These are phyloP conservation scores for Clavispora santaluciae DNA, from an alignment of 805 yeast genomes.

Conservation along the genomic window DNA sequence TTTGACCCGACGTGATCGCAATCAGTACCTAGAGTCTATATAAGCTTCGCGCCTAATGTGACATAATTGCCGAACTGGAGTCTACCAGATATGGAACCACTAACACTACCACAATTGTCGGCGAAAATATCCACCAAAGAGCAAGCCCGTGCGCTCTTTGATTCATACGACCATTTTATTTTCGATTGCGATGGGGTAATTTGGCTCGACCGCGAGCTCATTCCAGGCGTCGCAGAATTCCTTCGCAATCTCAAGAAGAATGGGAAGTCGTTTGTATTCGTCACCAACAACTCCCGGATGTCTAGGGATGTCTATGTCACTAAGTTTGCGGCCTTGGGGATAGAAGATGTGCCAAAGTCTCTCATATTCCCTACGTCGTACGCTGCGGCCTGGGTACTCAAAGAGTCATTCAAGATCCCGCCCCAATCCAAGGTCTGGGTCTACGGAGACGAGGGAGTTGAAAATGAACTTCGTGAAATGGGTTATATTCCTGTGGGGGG, in stretches of 20 bases:
- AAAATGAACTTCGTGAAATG: constrained; percentile 26
- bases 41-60: too few species aligned
- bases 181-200: constrained; percentile 42
- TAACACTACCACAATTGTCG: neutral
- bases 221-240: constrained; percentile 29
- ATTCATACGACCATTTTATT: constrained; percentile 32
- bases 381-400: constrained; percentile 28
- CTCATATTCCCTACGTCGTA: constrained; percentile 35
- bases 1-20: too few species aligned
- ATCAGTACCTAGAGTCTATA: too few species aligned
- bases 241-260: constrained; percentile 18
- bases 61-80: neutral
- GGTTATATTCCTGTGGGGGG: constrained; percentile 37
- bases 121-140: constrained; percentile 7
- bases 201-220: constrained; percentile 33
- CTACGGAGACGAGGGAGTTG: constrained; percentile 36
- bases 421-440: constrained; percentile 36
- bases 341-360: constrained; percentile 23
- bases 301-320: constrained; percentile 29
- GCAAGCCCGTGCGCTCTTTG: constrained; percentile 19
- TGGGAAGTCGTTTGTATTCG: constrained; percentile 28
- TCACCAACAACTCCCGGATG: constrained; percentile 36
- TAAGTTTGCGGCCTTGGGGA: constrained; percentile 30
- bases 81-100: neutral
- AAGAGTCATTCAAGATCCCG: constrained; percentile 20